Conservation (phyloP, 192 early-diverging fungal species). For the Geranomyces variabilis region DNA sequence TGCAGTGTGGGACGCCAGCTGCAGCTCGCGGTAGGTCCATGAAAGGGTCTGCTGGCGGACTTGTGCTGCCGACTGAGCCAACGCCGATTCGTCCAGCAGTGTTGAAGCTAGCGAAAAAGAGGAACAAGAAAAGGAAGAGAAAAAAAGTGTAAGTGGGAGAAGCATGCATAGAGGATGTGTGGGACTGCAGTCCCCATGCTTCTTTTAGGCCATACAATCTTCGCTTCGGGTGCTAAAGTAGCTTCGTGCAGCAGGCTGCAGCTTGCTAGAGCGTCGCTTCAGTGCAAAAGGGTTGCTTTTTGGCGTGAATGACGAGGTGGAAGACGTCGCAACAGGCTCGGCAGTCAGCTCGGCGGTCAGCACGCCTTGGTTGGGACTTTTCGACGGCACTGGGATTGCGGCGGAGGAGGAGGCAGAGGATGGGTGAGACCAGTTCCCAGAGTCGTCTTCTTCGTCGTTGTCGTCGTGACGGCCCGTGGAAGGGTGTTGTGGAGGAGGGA, state of each 20-base stretch:
- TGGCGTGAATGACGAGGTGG: not conserved
- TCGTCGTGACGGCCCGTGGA: too few relatives aligned
- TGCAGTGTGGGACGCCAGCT: conserved; percentile 9
- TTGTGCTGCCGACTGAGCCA: conserved; percentile 29
- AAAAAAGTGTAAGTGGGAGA: not conserved
- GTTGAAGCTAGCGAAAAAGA: not conserved
- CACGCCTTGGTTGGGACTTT: not conserved
- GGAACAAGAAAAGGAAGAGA: not conserved
- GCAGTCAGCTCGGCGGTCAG: not conserved
- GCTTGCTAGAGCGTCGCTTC: not conserved
- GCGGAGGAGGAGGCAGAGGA: conserved; percentile 9
- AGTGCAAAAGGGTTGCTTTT: not conserved
- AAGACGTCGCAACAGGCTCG: not conserved
- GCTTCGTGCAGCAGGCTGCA: not conserved
- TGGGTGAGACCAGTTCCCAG: not conserved
- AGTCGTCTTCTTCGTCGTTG: too few relatives aligned
- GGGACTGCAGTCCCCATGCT: too few relatives aligned
- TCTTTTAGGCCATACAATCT: conserved; percentile 5
- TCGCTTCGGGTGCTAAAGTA: conserved; percentile 17
- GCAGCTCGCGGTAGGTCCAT: conserved; percentile 33
- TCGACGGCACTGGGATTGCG: conserved; percentile 12
- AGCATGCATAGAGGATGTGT: not conserved
- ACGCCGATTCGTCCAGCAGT: not conserved
- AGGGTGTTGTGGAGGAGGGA: too few relatives aligned
- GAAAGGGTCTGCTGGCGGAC: conserved; percentile 35